Percentiles rank a stretch among this genome's conserved stretches.
These are phyloP conservation scores for Suhomyces anneliseae DNA, from an alignment of 1,139 yeast genomes.

Conservation along the genomic window DNA sequence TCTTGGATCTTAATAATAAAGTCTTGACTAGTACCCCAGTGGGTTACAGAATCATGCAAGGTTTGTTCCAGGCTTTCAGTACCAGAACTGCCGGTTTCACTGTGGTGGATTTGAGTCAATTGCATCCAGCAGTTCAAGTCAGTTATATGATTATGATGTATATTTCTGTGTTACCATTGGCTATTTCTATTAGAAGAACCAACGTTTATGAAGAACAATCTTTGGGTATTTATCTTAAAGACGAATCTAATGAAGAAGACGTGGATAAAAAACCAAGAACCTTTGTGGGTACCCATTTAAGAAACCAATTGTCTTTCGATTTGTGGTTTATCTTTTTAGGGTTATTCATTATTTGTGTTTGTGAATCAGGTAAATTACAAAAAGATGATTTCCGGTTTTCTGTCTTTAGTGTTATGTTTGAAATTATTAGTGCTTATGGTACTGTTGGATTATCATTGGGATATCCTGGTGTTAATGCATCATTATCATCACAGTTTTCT, in stretches of 20 bases:
- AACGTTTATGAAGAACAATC: slow-evolving; percentile 98
- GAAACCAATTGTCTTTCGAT: slow-evolving; percentile 91
- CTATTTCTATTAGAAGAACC: slow-evolving; percentile 93
- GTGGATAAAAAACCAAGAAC: slow-evolving; percentile 47
- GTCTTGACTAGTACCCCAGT: slow-evolving; percentile 52
- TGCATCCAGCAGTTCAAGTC: slow-evolving; percentile 92
- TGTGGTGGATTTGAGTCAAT: slow-evolving; percentile 61
- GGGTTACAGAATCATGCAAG: slow-evolving; percentile 74
- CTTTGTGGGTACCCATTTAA: slow-evolving; percentile 82
- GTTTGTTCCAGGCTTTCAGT: slow-evolving; percentile 85
- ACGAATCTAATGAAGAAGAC: slow-evolving; percentile 31
- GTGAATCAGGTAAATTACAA: slow-evolving; percentile 69
- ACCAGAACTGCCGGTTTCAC: slow-evolving; percentile 94
- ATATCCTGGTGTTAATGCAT: slow-evolving; percentile 62
- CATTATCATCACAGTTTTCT: slow-evolving; percentile 72
- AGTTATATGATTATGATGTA: slow-evolving; percentile 97
- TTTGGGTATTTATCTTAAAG: slow-evolving; percentile 71
- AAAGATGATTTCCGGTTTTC: slow-evolving; percentile 51
- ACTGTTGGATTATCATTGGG: slow-evolving; percentile 93
- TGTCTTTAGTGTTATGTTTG: slow-evolving; percentile 76
- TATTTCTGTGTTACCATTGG: slow-evolving; percentile 91
- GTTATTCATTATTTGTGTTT: slow-evolving; percentile 78
- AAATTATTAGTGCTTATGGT: slow-evolving; percentile 92
- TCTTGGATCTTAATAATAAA: slow-evolving; percentile 64
- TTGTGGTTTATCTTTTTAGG: slow-evolving; percentile 92